Evolutionary conservation across 345 rosid genomes (phyloP), one percentile per base, ranked within the genome.

Genomic region (Corchorus capsularis): DNA sequence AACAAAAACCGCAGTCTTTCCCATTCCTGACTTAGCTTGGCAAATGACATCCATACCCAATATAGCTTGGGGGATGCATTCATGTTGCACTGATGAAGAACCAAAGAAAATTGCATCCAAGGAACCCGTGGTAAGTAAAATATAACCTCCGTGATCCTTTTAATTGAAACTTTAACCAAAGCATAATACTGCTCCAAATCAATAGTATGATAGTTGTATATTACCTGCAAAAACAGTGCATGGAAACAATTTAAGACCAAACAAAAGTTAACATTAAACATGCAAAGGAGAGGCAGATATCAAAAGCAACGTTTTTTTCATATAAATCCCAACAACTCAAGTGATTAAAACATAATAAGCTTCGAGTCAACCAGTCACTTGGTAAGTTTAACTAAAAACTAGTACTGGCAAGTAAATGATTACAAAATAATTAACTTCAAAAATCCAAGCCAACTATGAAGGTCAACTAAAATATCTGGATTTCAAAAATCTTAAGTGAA

Each of bases 21-120:
- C 99, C 99, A 96, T 96, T 52, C 99, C 99, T 66, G 98, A 96
- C 80, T 96, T 96, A 13, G 99, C 99, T 94, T 96, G 99, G 80
- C 98, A 96, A 75, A 96, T 91, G 81, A 96, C 98, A 75, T 96
- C 97, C 98, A 94, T 94, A 14, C 98, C 99, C 85, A 96, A 70
- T 50, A 94, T 94, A 69, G 99, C 99, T 94, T 96, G 99, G 49
- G 98, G 99, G 72, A 96, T 96, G 80, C 98, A 96, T 74, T 96
- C 97, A 17, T 96, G 99, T 96, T 96, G 99, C 82, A 96, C 98
- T 92, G 90, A 79, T 84, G 93, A 86, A 88, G 89, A 87, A 87
- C 76, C 85, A 91, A 93, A 96, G 80, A 90, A 94, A 94, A 91
- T 85, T 76, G 97, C 62, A 90, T 46, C 81, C 80, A 83, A 89